These are phyloP conservation scores for cucumber (Cucumis sativus) DNA, from an alignment of 306 rosid genomes.

Conservation along the genomic window Cucumber_9930_V3 NC_026657.2:34647501-34648000, in stretches of 20 bases:
- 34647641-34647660: neutral
- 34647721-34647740: neutral
- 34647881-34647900: no score
- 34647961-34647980: constrained; percentile 80
- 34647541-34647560: constrained; percentile 83
- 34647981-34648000: constrained; percentile 58
- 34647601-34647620: neutral
- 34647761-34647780: no score
- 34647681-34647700: no score
- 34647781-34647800: no score
- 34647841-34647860: no score
- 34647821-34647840: no score
- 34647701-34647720: no score
- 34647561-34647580: constrained; percentile 87
- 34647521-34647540: constrained; percentile 75
- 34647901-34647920: neutral
- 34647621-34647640: neutral
- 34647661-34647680: neutral
- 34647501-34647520: constrained; percentile 71
- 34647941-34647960: constrained; percentile 96
- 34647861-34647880: no score
- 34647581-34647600: constrained; percentile 92
- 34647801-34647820: no score
- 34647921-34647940: constrained; percentile 64
- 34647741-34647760: no score